These are phyloP conservation scores for Lolium multiflorum DNA, from an alignment of 176 grass and related monocot genomes.

Conservation along the genomic window DNA sequence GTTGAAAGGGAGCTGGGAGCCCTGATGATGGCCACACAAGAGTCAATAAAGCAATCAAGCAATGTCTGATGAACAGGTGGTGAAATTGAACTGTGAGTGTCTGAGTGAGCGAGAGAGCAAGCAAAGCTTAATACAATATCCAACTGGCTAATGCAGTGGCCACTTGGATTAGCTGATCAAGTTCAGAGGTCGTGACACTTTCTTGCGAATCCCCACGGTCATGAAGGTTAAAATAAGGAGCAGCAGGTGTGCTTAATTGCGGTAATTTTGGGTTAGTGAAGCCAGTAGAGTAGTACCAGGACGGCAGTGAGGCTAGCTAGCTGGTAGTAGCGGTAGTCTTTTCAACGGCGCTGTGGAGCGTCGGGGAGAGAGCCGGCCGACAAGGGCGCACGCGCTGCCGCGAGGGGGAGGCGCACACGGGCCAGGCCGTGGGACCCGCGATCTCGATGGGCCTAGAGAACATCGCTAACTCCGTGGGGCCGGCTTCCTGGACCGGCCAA, in stretches of 20 bases:
- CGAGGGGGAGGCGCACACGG: slow-evolving; percentile 36
- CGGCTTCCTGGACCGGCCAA: neutral
- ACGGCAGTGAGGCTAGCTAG: neutral
- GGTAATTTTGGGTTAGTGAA: neutral
- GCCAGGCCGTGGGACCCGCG: slow-evolving; percentile 45
- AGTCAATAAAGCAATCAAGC: slow-evolving; percentile 39
- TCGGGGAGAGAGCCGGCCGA: slow-evolving; percentile 42
- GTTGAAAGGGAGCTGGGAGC: slow-evolving; percentile 9
- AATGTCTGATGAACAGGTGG: neutral
- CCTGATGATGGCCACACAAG: slow-evolving; percentile 2
- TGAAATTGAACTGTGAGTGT: neutral
- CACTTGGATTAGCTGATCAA: slow-evolving; percentile 1
- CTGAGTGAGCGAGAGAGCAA: neutral
- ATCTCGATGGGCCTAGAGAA: slow-evolving; percentile 36
- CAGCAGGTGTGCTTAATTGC: neutral
- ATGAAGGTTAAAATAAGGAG: neutral
- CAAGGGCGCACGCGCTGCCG: slow-evolving; percentile 63
- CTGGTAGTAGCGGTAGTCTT: slow-evolving; percentile 27
- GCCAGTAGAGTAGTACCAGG: neutral
- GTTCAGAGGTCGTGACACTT: neutral
- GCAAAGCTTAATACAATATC: neutral
- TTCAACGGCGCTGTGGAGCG: slow-evolving; percentile 51
- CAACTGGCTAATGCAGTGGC: neutral
- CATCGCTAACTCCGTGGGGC: slow-evolving; percentile 32
- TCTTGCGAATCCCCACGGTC: neutral